Conservation (phyloP, 768 basidiomycete genomes). For the Aureoboletus auriporus region DNA sequence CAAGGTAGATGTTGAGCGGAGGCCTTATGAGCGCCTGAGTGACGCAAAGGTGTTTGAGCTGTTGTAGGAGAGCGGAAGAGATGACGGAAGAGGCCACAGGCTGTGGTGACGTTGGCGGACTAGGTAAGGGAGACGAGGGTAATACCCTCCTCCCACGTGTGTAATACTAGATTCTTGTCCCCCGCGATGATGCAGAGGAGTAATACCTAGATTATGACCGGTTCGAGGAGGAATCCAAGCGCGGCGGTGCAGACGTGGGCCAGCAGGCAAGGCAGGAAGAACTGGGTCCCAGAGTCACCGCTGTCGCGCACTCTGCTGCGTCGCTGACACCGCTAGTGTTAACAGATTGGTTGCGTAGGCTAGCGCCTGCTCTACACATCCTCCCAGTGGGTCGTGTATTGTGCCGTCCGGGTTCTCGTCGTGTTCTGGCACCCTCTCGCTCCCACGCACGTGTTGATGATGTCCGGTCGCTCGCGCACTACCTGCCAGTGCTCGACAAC, state of each 20-base stretch:
- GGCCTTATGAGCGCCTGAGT: constrained; percentile 45
- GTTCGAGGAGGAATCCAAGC: constrained; percentile 54
- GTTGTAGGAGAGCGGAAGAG: constrained; percentile 26
- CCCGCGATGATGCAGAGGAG: constrained; percentile 62
- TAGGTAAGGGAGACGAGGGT: constrained; percentile 37
- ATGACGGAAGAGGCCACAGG: constrained; percentile 25
- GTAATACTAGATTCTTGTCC: constrained; percentile 59
- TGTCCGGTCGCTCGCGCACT: no score
- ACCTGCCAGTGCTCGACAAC: no score
- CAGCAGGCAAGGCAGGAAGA: constrained; percentile 50
- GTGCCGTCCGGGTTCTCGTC: no score
- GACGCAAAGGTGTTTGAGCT: constrained; percentile 24
- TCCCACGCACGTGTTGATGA: no score
- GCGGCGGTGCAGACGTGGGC: constrained; percentile 40
- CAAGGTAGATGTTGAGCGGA: constrained; percentile 56
- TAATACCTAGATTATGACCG: constrained; percentile 60
- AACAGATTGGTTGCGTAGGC: no score
- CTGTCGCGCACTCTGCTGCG: no score
- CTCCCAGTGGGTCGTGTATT: no score
- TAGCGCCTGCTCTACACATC: no score
- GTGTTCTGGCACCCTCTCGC: no score
- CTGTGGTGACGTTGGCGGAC: constrained; percentile 26
- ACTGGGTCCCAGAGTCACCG: constrained; percentile 43
- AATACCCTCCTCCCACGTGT: constrained; percentile 64
- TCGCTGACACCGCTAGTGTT: no score